Conservation (phyloP, 1,284 basidiomycete genomes). For the Termitomyces sp. region DNA sequence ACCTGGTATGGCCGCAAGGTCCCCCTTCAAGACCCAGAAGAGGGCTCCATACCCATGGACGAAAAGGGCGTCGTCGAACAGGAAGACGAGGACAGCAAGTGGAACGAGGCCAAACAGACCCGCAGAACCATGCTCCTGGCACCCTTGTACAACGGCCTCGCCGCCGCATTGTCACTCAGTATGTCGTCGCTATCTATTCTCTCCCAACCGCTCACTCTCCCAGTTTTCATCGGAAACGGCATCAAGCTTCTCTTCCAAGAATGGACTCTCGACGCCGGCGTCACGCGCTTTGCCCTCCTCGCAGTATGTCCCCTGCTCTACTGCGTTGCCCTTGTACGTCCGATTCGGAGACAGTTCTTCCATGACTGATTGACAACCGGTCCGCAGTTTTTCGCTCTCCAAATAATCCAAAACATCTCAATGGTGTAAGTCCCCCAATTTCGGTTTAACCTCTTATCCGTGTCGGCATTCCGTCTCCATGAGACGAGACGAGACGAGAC, state of each 20-base stretch:
- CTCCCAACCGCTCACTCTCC: not conserved
- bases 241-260: conserved; percentile 57
- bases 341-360: not conserved
- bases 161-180: conserved; percentile 59
- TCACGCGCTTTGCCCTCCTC: conserved; percentile 57
- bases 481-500: not conserved
- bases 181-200: conserved; percentile 16
- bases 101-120: conserved; percentile 14
- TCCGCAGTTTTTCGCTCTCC: conserved; percentile 58
- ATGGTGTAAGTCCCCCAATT: conserved; percentile 37
- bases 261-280: conserved; percentile 59
- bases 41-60: conserved; percentile 4
- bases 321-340: conserved; percentile 61
- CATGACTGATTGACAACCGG: not conserved
- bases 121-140: conserved; percentile 49
- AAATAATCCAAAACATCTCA: conserved; percentile 64
- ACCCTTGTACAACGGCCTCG: conserved; percentile 74
- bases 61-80: conserved; percentile 14
- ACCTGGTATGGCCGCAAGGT: conserved; percentile 34
- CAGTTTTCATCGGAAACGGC: conserved; percentile 42
- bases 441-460: not conserved
- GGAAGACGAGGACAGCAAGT: conserved; percentile 16
- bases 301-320: conserved; percentile 63
- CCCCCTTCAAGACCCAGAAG: not conserved
- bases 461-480: too few relatives aligned